Percentiles rank a stretch among this genome's conserved stretches.
Evolutionary conservation across 148 eudicot species (phyloP).

Genomic region (Polygonum maritimum): DNA sequence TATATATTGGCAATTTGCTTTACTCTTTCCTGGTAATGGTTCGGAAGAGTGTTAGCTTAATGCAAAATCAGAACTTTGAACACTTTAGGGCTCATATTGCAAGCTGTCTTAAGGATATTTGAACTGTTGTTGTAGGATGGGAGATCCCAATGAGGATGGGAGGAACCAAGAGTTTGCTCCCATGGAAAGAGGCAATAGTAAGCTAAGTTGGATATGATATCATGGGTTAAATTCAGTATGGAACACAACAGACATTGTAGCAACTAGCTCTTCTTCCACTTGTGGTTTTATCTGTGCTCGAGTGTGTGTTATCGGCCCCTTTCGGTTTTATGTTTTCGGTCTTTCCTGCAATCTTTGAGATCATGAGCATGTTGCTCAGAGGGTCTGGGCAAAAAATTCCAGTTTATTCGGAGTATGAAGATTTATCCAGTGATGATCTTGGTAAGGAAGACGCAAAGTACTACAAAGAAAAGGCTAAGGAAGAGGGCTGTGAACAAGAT

Average conservation of each 20-base stretch:
- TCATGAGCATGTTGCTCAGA: constrained; percentile 49
- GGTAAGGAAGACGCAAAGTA: not conserved
- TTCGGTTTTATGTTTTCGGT: constrained; percentile 38
- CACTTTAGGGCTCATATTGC: not conserved
- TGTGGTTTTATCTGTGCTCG: constrained; percentile 48
- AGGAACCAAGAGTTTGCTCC: constrained; percentile 15
- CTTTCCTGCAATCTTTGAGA: constrained; percentile 57
- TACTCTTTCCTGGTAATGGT: not conserved
- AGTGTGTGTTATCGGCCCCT: constrained; percentile 47
- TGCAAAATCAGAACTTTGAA: not conserved
- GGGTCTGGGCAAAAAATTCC: constrained; percentile 8
- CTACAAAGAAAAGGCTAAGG: not conserved
- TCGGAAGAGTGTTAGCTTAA: not conserved
- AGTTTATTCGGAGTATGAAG: constrained; percentile 10
- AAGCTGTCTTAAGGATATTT: not conserved
- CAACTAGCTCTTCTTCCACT: constrained; percentile 62
- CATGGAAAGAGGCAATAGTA: constrained; percentile 4
- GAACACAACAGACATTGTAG: constrained; percentile 41
- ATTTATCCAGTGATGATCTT: constrained; percentile 7
- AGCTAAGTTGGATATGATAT: constrained; percentile 30
- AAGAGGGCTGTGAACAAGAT: constrained; percentile 14
- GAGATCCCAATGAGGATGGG: constrained; percentile 22
- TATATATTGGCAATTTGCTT: not conserved
- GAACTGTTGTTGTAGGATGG: constrained; percentile 20
- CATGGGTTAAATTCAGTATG: constrained; percentile 37